Percentiles rank a stretch among this genome's conserved stretches.
Conservation (phyloP, 2,329 filamentous ascomycete species). For the Exserohilum rostratum region DNA sequence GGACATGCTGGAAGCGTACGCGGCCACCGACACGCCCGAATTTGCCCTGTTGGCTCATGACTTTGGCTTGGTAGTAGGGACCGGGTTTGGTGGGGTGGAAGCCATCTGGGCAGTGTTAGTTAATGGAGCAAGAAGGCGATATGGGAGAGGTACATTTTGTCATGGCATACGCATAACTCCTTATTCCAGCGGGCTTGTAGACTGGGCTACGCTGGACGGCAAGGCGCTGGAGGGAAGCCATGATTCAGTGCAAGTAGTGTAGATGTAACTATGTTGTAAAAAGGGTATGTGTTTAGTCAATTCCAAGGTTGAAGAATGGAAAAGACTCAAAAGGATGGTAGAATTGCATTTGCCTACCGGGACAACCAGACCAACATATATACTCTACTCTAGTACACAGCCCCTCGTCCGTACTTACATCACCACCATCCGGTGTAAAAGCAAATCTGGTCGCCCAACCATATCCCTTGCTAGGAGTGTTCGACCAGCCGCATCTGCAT, state of each 20-base stretch:
- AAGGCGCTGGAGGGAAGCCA: slow-evolving; percentile 25
- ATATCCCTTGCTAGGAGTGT: neutral
- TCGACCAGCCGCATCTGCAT: neutral
- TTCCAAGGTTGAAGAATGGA: too few relatives aligned
- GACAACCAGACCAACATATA: neutral
- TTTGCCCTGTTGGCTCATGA: slow-evolving; percentile 27
- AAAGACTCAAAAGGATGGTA: neutral
- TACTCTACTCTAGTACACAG: neutral
- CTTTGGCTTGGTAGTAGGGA: slow-evolving; percentile 31
- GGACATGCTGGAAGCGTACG: slow-evolving; percentile 27
- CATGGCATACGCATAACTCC: slow-evolving; percentile 27
- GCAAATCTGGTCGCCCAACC: neutral
- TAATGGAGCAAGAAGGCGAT: too few relatives aligned
- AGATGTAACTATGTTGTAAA: neutral
- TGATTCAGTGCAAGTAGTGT: neutral
- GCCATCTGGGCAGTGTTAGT: slow-evolving; percentile 19
- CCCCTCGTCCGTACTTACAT: neutral
- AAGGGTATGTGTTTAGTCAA: neutral
- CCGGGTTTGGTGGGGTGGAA: slow-evolving; percentile 35
- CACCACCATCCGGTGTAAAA: neutral
- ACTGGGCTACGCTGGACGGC: slow-evolving; percentile 23
- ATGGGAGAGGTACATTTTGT: slow-evolving; percentile 16
- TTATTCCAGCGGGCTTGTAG: slow-evolving; percentile 26
- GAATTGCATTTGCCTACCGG: neutral
- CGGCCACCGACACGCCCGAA: slow-evolving; percentile 29